Evolutionary conservation across 192 early-diverging fungal species (phyloP).

Genomic region (Kickxella alabastrina): DNA sequence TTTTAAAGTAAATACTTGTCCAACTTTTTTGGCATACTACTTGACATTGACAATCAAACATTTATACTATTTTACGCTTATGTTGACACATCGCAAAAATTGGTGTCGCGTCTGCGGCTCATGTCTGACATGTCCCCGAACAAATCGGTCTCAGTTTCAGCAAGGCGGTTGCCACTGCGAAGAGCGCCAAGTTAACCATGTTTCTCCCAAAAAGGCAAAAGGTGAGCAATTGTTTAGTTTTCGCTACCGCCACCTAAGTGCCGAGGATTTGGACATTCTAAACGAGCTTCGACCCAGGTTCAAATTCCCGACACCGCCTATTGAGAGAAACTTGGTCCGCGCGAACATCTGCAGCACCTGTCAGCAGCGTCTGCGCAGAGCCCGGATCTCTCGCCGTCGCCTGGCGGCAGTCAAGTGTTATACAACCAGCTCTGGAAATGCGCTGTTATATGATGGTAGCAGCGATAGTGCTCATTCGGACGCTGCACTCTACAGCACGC

Average conservation of each 20-base stretch:
- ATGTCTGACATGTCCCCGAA: slow-evolving; percentile 45
- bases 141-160: slow-evolving; percentile 27
- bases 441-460: no score
- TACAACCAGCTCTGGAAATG: no score
- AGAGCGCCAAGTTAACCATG: slow-evolving; percentile 37
- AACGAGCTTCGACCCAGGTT: slow-evolving; percentile 30
- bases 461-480: neutral
- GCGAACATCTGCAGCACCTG: slow-evolving; percentile 52
- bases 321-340: slow-evolving; percentile 36
- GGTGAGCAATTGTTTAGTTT: slow-evolving; percentile 44
- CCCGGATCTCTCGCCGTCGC: slow-evolving; percentile 14
- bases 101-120: slow-evolving; percentile 48
- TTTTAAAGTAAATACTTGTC: no score
- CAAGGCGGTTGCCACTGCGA: slow-evolving; percentile 27
- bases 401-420: neutral
- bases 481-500: neutral
- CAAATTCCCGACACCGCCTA: slow-evolving; percentile 28
- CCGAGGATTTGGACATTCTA: slow-evolving; percentile 43
- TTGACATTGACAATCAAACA: no score
- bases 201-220: slow-evolving; percentile 33
- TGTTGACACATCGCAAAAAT: slow-evolving; percentile 47
- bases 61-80: no score
- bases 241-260: slow-evolving; percentile 49
- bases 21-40: no score
- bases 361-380: slow-evolving; percentile 44